Base-by-base conservation (phyloP, 306 rosid genomes). In the Aeschynomene evenia region DNA sequence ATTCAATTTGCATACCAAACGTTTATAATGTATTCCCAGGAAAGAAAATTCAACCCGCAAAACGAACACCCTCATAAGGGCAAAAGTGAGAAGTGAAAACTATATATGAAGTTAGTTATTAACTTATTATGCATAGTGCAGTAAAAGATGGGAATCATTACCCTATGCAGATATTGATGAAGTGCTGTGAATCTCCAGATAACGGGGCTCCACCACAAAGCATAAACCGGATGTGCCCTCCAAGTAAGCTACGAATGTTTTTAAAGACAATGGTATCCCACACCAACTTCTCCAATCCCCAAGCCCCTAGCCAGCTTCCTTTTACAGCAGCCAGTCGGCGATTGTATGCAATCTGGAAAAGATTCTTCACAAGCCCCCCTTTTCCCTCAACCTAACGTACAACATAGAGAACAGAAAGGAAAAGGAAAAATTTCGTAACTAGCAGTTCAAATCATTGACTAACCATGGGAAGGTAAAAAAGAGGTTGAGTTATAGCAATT, bases 261-360 rank as follows among this genome's bases (percentile, higher is more conserved):
- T 78, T 84, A 60, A 93, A 90, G 76, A 93, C 72, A 55, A 90
- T 13, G 16, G 50, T 49, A 72, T 90, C 93, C 98, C 98, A 93
- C 46, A 90, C 49, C 68, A 73, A 21, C 81, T 52, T 84, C 73
- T 93, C 98, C 71, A 90, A 80, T 39, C 97, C 97, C 94, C 90
- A 88, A 43, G 97, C 98, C 75, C 98, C 98, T 79, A 93, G 81
- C 97, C 96, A 93, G 84, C 98, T 93, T 83, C 98, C 98, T 71
- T 86, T 89, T 42, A 88, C 63, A 63, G 96, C 85, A 29, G 84
- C 87, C 66, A 90, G 80, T 50, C 87, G 81, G 48, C 98, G 89
- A 0, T 72, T 77, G 70, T 85, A 93, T 24, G 84, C 97, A 59
- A 76, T 10, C 45, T 79, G 68, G 70, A 93, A 93, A 65, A 93